These are phyloP conservation scores for Aspergillus carbonarius DNA, from an alignment of 2,329 filamentous ascomycete species.

Conservation along the genomic window DNA sequence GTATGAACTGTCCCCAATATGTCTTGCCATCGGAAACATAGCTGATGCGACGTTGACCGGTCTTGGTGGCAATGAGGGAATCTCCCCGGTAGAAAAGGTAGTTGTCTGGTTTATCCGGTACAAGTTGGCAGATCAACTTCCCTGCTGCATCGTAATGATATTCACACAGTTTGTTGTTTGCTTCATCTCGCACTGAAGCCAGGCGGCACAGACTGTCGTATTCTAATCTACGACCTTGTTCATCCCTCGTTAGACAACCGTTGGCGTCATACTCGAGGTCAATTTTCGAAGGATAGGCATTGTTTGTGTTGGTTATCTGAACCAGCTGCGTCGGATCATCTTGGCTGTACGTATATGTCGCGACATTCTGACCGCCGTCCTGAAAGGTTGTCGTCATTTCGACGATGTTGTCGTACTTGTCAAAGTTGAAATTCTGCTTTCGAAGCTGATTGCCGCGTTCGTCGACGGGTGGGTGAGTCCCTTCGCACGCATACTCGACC, in stretches of 20 bases:
- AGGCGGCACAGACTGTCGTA: conserved; percentile 3
- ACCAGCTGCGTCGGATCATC: not conserved
- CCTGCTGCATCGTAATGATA: conserved; percentile 9
- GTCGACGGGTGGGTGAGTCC: not conserved
- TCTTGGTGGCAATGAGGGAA: not conserved
- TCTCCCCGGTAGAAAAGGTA: conserved; percentile 6
- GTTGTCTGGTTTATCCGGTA: conserved; percentile 1
- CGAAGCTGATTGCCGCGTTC: not conserved
- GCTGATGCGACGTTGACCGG: not conserved
- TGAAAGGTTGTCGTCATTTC: not conserved
- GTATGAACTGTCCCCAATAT: conserved; percentile 3
- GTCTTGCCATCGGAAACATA: conserved; percentile 1
- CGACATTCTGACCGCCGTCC: not conserved
- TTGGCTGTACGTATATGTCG: not conserved
- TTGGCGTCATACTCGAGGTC: not conserved
- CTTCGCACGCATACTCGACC: not conserved
- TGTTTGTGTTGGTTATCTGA: not conserved
- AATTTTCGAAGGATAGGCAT: not conserved
- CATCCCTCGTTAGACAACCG: not conserved
- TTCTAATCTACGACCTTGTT: not conserved
- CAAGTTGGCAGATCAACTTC: not conserved
- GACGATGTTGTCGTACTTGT: not conserved
- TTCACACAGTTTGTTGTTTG: not conserved
- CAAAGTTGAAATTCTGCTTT: not conserved
- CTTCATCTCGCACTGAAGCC: not conserved